A percentile compares a stretch with the other conserved stretches of the same genome.
These are phyloP conservation scores for Thraustotheca clavata DNA, from an alignment of 352 stramenopile species.

Conservation along the genomic window DNA sequence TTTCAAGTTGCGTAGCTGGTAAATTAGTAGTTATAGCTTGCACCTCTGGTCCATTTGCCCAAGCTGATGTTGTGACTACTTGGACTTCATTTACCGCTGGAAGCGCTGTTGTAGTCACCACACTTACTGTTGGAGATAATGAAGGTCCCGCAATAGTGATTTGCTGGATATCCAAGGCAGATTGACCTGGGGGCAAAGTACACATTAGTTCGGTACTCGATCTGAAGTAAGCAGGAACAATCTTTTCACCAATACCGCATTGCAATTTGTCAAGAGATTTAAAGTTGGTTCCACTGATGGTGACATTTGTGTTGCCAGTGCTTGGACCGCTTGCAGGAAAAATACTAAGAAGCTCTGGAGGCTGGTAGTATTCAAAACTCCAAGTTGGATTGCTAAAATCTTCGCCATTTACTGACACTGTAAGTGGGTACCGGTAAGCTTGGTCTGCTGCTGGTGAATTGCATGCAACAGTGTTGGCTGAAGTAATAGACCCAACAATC, in stretches of 20 bases:
- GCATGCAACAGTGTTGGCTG: slow-evolving; percentile 21
- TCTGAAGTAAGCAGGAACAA: slow-evolving; percentile 24
- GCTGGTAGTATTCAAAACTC: slow-evolving; percentile 23
- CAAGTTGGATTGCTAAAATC: slow-evolving; percentile 36
- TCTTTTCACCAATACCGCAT: slow-evolving; percentile 30
- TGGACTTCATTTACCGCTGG: slow-evolving; percentile 32
- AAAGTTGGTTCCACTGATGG: slow-evolving; percentile 27
- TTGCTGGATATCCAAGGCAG: slow-evolving; percentile 33
- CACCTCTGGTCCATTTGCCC: slow-evolving; percentile 27
- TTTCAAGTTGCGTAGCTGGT: slow-evolving; percentile 16
- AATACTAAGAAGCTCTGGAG: neutral
- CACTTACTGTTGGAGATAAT: neutral
- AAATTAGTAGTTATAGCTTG: slow-evolving; percentile 26
- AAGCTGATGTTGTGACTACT: slow-evolving; percentile 38
- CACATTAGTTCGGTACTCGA: slow-evolving; percentile 29
- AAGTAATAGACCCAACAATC: slow-evolving; percentile 20
- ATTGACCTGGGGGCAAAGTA: slow-evolving; percentile 15
- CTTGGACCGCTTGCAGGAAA: slow-evolving; percentile 17
- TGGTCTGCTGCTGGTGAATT: slow-evolving; percentile 3
- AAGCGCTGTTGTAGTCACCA: slow-evolving; percentile 17
- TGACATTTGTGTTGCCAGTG: slow-evolving; percentile 13
- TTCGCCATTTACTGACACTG: slow-evolving; percentile 34
- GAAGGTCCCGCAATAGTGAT: slow-evolving; percentile 25
- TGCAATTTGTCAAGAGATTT: slow-evolving; percentile 16
- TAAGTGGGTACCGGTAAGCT: slow-evolving; percentile 24